Conservation (phyloP, 805 yeast genomes). For the Yarrowia hollandica region DNA sequence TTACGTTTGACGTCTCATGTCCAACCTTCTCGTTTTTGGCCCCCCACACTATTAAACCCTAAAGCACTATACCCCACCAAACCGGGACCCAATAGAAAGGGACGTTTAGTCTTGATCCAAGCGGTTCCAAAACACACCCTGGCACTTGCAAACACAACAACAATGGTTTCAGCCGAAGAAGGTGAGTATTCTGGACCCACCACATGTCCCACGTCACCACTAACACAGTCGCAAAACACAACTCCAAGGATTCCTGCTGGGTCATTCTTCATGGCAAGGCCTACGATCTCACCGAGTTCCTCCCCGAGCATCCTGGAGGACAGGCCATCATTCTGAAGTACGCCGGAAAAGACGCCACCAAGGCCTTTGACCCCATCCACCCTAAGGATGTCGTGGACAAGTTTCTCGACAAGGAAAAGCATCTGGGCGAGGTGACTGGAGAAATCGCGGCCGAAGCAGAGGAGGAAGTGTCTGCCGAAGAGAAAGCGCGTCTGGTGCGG, state of each 20-base stretch:
- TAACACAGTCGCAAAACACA: constrained; percentile 55
- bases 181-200: too few relatives aligned
- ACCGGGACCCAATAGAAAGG: constrained; percentile 9
- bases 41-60: constrained; percentile 18
- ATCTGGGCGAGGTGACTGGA: constrained; percentile 54
- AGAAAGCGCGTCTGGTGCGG: constrained; percentile 46
- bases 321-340: constrained; percentile 53
- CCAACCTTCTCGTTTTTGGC: background rate
- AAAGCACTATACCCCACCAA: constrained; percentile 4
- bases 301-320: constrained; percentile 65
- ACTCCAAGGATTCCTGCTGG: constrained; percentile 70
- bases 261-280: constrained; percentile 76
- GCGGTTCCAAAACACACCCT: too few relatives aligned
- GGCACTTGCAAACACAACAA: background rate
- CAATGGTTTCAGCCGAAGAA: constrained; percentile 21
- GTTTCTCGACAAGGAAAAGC: constrained; percentile 57
- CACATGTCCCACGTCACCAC: too few relatives aligned
- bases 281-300: constrained; percentile 70
- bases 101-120: constrained; percentile 17
- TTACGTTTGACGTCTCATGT: too few relatives aligned
- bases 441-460: constrained; percentile 35
- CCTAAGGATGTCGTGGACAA: constrained; percentile 81
- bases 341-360: constrained; percentile 77
- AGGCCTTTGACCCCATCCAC: constrained; percentile 84
- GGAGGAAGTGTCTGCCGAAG: constrained; percentile 46